phyloP scores from a whole-genome alignment of 257 asterid genomes.

The Lycium ferocissimum region DNA sequence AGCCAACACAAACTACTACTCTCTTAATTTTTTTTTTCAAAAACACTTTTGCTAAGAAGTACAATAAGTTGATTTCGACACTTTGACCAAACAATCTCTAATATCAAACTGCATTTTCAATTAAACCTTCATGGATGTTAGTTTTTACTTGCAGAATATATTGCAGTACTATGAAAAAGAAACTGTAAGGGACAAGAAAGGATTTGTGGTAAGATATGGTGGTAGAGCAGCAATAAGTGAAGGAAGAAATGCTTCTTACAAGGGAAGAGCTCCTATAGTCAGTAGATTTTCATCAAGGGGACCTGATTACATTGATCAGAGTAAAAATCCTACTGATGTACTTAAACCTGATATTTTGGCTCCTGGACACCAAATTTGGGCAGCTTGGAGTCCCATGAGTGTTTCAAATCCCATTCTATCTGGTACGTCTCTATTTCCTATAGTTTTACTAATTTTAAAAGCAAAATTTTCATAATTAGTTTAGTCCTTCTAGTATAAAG shows the following conservation, averaged over 20 bases:
- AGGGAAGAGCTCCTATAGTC: conserved; percentile 73
- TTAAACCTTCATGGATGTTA: neutral
- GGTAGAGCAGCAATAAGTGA: conserved; percentile 87
- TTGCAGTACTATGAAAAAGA: conserved; percentile 65
- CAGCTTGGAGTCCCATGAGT: conserved; percentile 98
- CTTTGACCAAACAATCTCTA: neutral
- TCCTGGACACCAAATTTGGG: conserved; percentile 97
- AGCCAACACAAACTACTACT: neutral
- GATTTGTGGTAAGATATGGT: conserved; percentile 50
- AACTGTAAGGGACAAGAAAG: conserved; percentile 56
- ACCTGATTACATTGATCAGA: conserved; percentile 70
- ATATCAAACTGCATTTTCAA: neutral
- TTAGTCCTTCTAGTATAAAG: neutral
- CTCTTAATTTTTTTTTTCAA: neutral
- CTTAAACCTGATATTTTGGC: conserved; percentile 94
- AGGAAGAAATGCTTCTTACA: conserved; percentile 76
- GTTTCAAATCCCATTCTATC: conserved; percentile 62
- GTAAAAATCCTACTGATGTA: conserved; percentile 69
- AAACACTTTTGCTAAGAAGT: neutral
- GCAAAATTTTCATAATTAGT: neutral
- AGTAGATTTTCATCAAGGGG: conserved; percentile 96
- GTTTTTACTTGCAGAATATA: conserved; percentile 47
- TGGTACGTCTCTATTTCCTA: conserved; percentile 46
- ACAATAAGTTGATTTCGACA: neutral
- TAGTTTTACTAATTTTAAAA: too few relatives aligned